Percentiles rank a stretch among this genome's conserved stretches.
Evolutionary conservation across 495 filamentous ascomycete species (phyloP).

Genomic region (Echria macrotheca): DNA sequence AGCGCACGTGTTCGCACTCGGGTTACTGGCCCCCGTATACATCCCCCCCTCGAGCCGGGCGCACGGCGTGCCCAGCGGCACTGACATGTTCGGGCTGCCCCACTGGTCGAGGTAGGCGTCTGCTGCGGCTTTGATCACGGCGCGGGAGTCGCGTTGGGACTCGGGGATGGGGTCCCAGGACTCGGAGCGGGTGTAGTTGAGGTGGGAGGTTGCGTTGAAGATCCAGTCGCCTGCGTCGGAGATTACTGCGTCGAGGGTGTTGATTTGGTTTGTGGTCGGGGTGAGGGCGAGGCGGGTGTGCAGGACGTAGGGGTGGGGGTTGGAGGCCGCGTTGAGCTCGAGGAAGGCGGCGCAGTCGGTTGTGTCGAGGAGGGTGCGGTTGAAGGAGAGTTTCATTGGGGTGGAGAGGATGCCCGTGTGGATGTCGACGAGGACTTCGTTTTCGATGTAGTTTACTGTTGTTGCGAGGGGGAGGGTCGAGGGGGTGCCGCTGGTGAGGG

Average conservation of each 20-base stretch:
- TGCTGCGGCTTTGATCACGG: constrained; percentile 33
- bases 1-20: constrained; percentile 28
- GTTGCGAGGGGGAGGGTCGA: constrained; percentile 10
- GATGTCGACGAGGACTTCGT: constrained; percentile 32
- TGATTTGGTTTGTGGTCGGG: background rate
- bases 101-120: constrained; percentile 39
- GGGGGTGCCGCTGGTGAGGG: constrained; percentile 18
- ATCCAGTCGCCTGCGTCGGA: constrained; percentile 31
- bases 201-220: constrained; percentile 43
- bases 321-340: constrained; percentile 41
- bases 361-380: constrained; percentile 40
- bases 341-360: constrained; percentile 42
- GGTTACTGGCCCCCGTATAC: constrained; percentile 31
- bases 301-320: constrained; percentile 33
- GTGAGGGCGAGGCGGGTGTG: background rate
- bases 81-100: constrained; percentile 21
- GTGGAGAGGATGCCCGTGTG: constrained; percentile 32
- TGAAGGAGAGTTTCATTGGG: constrained; percentile 36
- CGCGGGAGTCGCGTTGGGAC: constrained; percentile 25
- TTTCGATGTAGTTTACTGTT: constrained; percentile 25
- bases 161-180: constrained; percentile 38
- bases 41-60: constrained; percentile 18
- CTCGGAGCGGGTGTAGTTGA: constrained; percentile 30
- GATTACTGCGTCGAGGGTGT: constrained; percentile 25
- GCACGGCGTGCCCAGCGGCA: constrained; percentile 38